Percentiles rank a stretch among this genome's conserved stretches.
Evolutionary conservation across 176 grass and related monocot genomes (phyloP).

Genomic region (Raddia distichophylla): DNA sequence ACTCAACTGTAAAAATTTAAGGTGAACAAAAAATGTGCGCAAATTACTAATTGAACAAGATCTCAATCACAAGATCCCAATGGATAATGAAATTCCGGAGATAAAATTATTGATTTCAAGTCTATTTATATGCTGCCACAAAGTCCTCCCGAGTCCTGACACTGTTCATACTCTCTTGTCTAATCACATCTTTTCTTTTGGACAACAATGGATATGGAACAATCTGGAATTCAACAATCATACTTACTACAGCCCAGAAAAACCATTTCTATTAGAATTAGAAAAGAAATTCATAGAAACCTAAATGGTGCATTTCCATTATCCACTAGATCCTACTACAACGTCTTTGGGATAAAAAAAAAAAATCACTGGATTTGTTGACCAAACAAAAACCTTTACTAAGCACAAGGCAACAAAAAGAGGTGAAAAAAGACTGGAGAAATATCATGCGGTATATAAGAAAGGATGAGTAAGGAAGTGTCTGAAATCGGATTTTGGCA

Average conservation of each 20-base stretch:
- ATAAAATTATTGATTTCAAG: conserved; percentile 5
- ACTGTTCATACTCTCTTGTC: background rate
- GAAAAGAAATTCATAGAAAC: background rate
- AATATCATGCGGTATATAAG: conserved; percentile 7
- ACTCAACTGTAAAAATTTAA: conserved; percentile 2
- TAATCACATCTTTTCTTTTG: background rate
- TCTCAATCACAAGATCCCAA: background rate
- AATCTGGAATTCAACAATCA: background rate
- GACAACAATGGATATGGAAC: background rate
- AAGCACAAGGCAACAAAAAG: conserved; percentile 23
- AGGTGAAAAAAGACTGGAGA: conserved; percentile 16
- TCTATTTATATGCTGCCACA: conserved; percentile 7
- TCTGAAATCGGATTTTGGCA: conserved; percentile 42
- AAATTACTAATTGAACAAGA: background rate
- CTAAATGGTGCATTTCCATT: background rate
- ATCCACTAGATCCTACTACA: background rate
- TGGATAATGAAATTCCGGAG: background rate
- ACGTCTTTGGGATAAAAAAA: background rate
- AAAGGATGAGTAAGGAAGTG: conserved; percentile 34
- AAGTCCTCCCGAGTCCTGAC: background rate
- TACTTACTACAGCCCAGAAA: conserved; percentile 8
- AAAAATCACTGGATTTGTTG: background rate
- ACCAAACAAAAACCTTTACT: background rate
- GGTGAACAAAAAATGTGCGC: background rate
- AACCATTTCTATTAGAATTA: background rate